Conservation (phyloP, 768 basidiomycete genomes). For the Kwoniella sp. region DNA sequence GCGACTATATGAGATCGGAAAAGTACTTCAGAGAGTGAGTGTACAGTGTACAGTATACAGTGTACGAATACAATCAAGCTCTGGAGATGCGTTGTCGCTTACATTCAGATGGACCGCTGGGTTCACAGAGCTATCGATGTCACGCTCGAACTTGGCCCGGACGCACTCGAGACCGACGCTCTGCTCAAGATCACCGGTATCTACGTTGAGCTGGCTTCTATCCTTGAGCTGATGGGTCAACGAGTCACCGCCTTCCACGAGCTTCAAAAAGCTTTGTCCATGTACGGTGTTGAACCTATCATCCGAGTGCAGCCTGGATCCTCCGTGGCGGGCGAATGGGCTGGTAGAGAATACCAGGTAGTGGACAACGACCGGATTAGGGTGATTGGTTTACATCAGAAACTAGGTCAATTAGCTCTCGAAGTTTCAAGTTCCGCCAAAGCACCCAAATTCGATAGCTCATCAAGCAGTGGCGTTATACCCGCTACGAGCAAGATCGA, state of each 20-base stretch:
- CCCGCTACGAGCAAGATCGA: background rate
- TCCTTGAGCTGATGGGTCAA: conserved; percentile 47
- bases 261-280: conserved; percentile 37
- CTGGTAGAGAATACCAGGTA: conserved; percentile 16
- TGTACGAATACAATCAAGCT: too few relatives aligned
- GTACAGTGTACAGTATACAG: background rate
- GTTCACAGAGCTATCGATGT: conserved; percentile 44
- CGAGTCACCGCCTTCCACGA: conserved; percentile 38
- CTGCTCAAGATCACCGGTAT: conserved; percentile 53
- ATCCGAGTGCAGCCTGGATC: background rate
- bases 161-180: conserved; percentile 42
- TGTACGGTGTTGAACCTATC: conserved; percentile 35
- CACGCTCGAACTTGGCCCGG: conserved; percentile 36
- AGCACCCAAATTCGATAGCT: background rate
- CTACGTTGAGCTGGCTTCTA: conserved; percentile 43
- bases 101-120: too few relatives aligned
- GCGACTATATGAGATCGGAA: conserved; percentile 45
- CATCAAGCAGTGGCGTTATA: background rate
- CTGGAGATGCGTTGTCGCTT: background rate
- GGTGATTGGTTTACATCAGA: conserved; percentile 49
- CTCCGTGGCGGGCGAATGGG: conserved; percentile 7
- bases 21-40: conserved; percentile 47
- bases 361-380: conserved; percentile 41
- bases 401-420: conserved; percentile 49
- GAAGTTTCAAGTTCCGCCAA: conserved; percentile 20